Percentiles rank a stretch among this genome's conserved stretches.
Conservation (phyloP, 1,284 basidiomycete genomes). For the Cutaneotrichosporon mucoides region DNA sequence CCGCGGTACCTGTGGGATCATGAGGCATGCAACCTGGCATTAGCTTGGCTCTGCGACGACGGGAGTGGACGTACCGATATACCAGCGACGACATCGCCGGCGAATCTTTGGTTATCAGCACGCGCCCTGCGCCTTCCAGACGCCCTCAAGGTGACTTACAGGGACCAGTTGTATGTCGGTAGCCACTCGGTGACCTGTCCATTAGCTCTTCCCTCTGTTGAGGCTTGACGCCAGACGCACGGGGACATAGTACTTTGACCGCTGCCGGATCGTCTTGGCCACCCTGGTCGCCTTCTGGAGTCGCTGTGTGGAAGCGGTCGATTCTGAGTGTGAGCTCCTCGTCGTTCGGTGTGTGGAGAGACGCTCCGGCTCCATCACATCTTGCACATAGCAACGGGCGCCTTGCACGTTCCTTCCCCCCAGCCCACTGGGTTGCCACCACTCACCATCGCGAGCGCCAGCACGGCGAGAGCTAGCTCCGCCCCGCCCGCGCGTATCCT, state of each 20-base stretch:
- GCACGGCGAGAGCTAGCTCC: no score
- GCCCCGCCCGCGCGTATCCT: no score
- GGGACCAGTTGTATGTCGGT: constrained; percentile 67
- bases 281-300: constrained; percentile 12
- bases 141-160: constrained; percentile 57
- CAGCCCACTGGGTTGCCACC: background rate
- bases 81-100: constrained; percentile 77
- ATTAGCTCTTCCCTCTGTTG: background rate
- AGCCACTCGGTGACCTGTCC: constrained; percentile 62
- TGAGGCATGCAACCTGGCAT: constrained; percentile 65
- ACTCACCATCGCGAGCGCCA: background rate
- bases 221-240: constrained; percentile 15
- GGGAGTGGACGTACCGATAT: constrained; percentile 55
- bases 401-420: background rate
- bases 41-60: background rate
- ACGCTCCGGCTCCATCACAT: no score
- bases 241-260: constrained; percentile 49
- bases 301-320: constrained; percentile 1
- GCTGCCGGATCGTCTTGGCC: constrained; percentile 41
- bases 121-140: background rate
- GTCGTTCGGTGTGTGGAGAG: background rate
- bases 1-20: constrained; percentile 69
- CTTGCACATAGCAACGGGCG: background rate
- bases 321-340: background rate
- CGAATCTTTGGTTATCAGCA: constrained; percentile 55